These are phyloP conservation scores for Coniophora puteana DNA, from an alignment of 1,284 basidiomycete species.

Conservation along the genomic window DNA sequence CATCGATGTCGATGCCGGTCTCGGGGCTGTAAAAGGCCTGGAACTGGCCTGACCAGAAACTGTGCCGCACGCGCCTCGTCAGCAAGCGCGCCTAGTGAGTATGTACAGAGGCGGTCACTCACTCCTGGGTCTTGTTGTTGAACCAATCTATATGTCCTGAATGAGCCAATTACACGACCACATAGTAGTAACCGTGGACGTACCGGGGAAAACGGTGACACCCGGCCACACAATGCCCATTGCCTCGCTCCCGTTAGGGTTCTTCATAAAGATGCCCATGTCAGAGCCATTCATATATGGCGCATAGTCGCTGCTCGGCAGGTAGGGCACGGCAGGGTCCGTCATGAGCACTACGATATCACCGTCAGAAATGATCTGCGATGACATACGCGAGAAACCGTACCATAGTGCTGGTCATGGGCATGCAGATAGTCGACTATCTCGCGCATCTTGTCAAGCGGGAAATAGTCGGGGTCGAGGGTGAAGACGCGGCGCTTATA, in stretches of 20 bases:
- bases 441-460: slow-evolving; percentile 56
- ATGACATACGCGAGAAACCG: slow-evolving; percentile 14
- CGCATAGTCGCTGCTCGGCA: slow-evolving; percentile 45
- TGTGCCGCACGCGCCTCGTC: no score
- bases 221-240: slow-evolving; percentile 73
- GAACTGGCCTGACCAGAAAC: slow-evolving; percentile 67
- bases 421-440: slow-evolving; percentile 59
- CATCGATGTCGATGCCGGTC: slow-evolving; percentile 62
- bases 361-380: neutral
- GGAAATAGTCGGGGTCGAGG: slow-evolving; percentile 66
- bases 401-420: slow-evolving; percentile 57
- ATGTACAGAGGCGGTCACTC: slow-evolving; percentile 14
- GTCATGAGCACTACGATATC: slow-evolving; percentile 59
- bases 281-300: slow-evolving; percentile 54
- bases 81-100: no score
- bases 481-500: slow-evolving; percentile 64
- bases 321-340: slow-evolving; percentile 64
- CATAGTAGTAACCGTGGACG: slow-evolving; percentile 6
- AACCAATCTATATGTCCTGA: slow-evolving; percentile 61
- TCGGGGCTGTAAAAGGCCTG: slow-evolving; percentile 52
- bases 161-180: neutral
- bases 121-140: slow-evolving; percentile 47
- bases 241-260: slow-evolving; percentile 54
- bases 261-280: slow-evolving; percentile 60
- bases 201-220: slow-evolving; percentile 60